These are phyloP conservation scores for Capronia americana DNA, from an alignment of 2,329 filamentous ascomycete species.

Conservation along the genomic window DNA sequence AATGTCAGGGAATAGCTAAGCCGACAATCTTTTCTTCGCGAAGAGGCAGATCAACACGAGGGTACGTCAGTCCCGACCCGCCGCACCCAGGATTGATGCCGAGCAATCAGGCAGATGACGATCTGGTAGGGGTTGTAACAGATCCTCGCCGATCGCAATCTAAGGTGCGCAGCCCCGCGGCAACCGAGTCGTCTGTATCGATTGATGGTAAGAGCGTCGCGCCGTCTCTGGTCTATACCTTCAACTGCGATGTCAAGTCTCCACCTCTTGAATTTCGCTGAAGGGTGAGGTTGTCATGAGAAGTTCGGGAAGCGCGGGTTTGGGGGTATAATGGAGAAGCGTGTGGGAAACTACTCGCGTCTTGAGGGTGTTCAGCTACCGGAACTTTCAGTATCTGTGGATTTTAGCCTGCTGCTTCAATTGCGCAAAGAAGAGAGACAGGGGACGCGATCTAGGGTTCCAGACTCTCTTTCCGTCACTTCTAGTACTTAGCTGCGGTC, in stretches of 20 bases:
- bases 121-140: constrained; percentile 26
- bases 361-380: constrained; percentile 15
- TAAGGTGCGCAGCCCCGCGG: constrained; percentile 26
- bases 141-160: constrained; percentile 36
- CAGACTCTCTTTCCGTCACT: not conserved
- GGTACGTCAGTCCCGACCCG: constrained; percentile 26
- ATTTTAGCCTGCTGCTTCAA: constrained; percentile 20
- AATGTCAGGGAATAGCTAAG: constrained; percentile 1
- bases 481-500: constrained; percentile 7
- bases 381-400: constrained; percentile 10
- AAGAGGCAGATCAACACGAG: constrained; percentile 21
- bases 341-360: constrained; percentile 3
- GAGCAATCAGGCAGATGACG: constrained; percentile 20
- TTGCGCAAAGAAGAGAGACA: constrained; percentile 25
- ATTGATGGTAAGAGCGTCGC: not conserved
- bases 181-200: not conserved
- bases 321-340: not conserved
- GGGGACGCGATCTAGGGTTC: constrained; percentile 7
- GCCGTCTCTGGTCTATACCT: constrained; percentile 1
- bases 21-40: constrained; percentile 7
- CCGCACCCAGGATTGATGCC: constrained; percentile 13
- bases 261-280: constrained; percentile 20
- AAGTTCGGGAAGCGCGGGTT: not conserved
- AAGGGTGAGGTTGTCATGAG: not conserved
- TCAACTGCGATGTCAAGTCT: constrained; percentile 26